phyloP scores from a whole-genome alignment of 164 flowering plant genomes.

The Vitis labrusca region DNA sequence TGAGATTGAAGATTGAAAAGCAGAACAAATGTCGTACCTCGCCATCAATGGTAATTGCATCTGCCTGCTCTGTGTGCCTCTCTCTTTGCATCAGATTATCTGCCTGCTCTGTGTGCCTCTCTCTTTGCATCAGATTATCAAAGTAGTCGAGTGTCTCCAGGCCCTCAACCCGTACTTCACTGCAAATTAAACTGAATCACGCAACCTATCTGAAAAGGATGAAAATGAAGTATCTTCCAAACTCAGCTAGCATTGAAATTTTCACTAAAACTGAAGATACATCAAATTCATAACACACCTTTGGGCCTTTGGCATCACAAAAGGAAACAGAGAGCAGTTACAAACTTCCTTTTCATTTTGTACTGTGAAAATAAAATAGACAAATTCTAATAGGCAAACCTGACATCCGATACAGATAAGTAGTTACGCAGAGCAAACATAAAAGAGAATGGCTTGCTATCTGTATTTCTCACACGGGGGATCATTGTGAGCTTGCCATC shows the following conservation, averaged over 20 bases:
- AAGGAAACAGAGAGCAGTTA: background rate
- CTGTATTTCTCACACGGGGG: slow-evolving; percentile 82
- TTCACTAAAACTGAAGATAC: background rate
- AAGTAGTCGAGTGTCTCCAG: slow-evolving; percentile 93
- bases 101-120: slow-evolving; percentile 83
- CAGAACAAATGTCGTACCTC: slow-evolving; percentile 49
- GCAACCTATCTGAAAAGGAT: slow-evolving; percentile 20
- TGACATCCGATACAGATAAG: slow-evolving; percentile 82
- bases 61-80: slow-evolving; percentile 86
- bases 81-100: slow-evolving; percentile 61
- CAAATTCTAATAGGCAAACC: slow-evolving; percentile 42
- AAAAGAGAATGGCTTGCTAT: slow-evolving; percentile 69
- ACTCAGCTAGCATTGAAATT: slow-evolving; percentile 1
- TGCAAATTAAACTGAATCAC: slow-evolving; percentile 48
- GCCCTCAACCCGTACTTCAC: slow-evolving; percentile 95
- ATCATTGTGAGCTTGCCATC: slow-evolving; percentile 76
- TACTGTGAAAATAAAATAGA: background rate
- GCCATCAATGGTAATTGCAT: slow-evolving; percentile 88
- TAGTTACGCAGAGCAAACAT: slow-evolving; percentile 66
- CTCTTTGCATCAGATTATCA: slow-evolving; percentile 58
- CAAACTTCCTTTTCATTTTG: no score
- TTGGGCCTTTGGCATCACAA: background rate
- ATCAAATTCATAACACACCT: no score
- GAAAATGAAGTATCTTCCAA: slow-evolving; percentile 16
- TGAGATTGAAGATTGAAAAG: background rate